Evolutionary conservation across 108 stramenopile genomes (phyloP).

Genomic region (Nannochloropsis granulata): DNA sequence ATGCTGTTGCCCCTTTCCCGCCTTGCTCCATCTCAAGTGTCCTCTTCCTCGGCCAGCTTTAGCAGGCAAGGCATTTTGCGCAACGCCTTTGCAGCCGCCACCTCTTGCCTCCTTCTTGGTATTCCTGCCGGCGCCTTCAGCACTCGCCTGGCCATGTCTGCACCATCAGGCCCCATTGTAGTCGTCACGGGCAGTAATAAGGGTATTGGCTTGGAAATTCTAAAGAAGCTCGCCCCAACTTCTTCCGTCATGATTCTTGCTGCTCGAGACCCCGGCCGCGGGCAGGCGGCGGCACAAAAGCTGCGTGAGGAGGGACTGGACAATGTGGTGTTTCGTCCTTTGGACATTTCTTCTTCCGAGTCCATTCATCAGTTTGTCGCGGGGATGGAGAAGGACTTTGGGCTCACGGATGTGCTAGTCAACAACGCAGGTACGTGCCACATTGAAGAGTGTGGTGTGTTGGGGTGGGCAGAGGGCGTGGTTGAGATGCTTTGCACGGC

Average conservation of each 20-base stretch:
- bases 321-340: background rate
- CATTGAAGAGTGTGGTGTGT: background rate
- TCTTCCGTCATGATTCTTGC: background rate
- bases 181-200: background rate
- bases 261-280: background rate
- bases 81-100: background rate
- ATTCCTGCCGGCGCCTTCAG: background rate
- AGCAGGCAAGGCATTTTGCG: background rate
- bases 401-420: constrained; percentile 16
- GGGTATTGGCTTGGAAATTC: background rate
- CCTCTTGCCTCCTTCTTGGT: background rate
- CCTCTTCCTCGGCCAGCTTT: background rate
- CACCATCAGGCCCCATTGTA: background rate
- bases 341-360: background rate
- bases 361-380: constrained; percentile 2
- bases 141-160: background rate
- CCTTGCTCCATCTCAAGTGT: too few species aligned
- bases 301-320: background rate
- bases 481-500: too few species aligned
- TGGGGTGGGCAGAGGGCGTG: background rate
- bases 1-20: too few species aligned
- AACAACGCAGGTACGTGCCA: constrained; percentile 31
- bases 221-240: background rate
- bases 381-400: constrained; percentile 22
- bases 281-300: background rate